Base-by-base conservation (phyloP, 768 basidiomycete genomes). In the Panellus pusillus region DNA sequence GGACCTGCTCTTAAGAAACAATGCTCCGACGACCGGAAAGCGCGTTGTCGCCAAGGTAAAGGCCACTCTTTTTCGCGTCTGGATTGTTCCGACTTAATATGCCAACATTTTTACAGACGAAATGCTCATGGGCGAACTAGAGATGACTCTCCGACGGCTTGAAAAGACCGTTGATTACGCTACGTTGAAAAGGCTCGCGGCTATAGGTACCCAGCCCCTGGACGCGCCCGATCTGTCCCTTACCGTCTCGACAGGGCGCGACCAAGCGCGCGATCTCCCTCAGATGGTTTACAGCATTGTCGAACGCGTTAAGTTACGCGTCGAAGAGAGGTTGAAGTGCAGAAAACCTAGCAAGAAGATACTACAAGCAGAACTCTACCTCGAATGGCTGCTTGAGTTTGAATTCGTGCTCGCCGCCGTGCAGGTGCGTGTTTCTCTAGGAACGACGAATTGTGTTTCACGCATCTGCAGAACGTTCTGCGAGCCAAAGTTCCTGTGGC, bases 351-450 rank as follows among this genome's bases (percentile, higher is more conserved):
- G 63, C 27, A 58, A 55, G 17, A 71, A 68, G 60, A 66, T 70
- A 24, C 62, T 78, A 11, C 73, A 76, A 55, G 74, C 72, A 0
- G 76, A 79, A 54, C 58, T 79, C 27, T 79, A 76, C 61, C 58
- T 72, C 37, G 65, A 68, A 43, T 79, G 76, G 77, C 55, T 78
- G 35, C 61, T 71, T 37, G 73, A 71, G 31, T 63, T 72, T 14
- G 66, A 74, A 14, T 74, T 72, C 56, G 72, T 74, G 12, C 59
- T 71, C 15, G 62, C 57, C 28, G 76, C 70, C 8, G 58, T 77
- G 9, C 66, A 74, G 61, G 77, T 78, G 38, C 37, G 72, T 60
- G 4, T 20, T 45, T 19, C 7, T 15, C 35, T 15, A 6, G 40
- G 32, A 9, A 27, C 2, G 15, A 37, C 20, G 43, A 52, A 50